A percentile compares a stretch with the other conserved stretches of the same genome.
Evolutionary conservation across 306 rosid species (phyloP).

Genomic region (Vigna nakashimae): DNA sequence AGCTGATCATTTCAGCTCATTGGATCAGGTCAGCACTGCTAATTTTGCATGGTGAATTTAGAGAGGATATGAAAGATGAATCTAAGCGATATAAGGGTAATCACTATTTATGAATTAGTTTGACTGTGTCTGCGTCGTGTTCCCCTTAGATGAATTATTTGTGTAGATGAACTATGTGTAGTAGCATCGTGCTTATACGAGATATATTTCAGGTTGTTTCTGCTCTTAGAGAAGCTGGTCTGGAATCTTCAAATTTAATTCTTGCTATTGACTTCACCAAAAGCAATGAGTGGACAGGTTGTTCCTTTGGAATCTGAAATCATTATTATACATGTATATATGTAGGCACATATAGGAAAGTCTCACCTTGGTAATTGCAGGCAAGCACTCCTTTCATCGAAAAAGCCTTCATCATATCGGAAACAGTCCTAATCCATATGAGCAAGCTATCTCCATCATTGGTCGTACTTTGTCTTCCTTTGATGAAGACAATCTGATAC

Average conservation of each 20-base stretch:
- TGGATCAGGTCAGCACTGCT: slow-evolving; percentile 75
- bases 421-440: slow-evolving; percentile 86
- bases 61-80: slow-evolving; percentile 24
- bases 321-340: slow-evolving; percentile 5
- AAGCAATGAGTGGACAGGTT: slow-evolving; percentile 99
- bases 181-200: slow-evolving; percentile 8
- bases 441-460: slow-evolving; percentile 92
- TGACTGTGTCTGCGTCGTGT: neutral
- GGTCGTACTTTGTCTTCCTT: slow-evolving; percentile 87
- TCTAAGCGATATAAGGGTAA: neutral
- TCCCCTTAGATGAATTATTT: neutral
- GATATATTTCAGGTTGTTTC: slow-evolving; percentile 73
- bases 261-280: slow-evolving; percentile 95
- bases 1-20: slow-evolving; percentile 77
- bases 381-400: slow-evolving; percentile 75
- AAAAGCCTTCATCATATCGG: slow-evolving; percentile 82
- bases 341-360: slow-evolving; percentile 13
- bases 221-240: slow-evolving; percentile 90
- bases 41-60: slow-evolving; percentile 19
- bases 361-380: slow-evolving; percentile 58
- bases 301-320: slow-evolving; percentile 34
- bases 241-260: slow-evolving; percentile 93
- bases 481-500: slow-evolving; percentile 95
- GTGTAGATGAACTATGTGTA: neutral
- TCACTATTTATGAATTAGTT: neutral